phyloP scores from a whole-genome alignment of 768 basidiomycete species.

The Fomitopsis pulvina region DNA sequence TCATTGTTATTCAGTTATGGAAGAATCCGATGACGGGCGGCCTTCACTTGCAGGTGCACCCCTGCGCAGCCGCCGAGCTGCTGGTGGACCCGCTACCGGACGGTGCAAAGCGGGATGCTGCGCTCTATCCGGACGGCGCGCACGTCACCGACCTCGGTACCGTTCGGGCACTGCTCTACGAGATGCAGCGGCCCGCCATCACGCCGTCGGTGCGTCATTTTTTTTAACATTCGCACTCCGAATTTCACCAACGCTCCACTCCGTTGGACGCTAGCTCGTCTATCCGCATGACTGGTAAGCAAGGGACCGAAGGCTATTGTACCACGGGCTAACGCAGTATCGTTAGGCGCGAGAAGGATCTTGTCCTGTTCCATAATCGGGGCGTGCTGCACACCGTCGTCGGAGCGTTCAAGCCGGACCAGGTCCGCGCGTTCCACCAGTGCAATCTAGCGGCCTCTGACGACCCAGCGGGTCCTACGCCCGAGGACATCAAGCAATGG shows the following conservation, averaged over 20 bases:
- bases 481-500: slow-evolving; percentile 60
- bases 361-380: slow-evolving; percentile 84
- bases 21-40: slow-evolving; percentile 84
- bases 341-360: slow-evolving; percentile 50
- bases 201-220: slow-evolving; percentile 53
- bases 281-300: slow-evolving; percentile 86
- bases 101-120: slow-evolving; percentile 47
- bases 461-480: slow-evolving; percentile 59
- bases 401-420: slow-evolving; percentile 60
- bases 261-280: slow-evolving; percentile 63
- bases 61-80: slow-evolving; percentile 64
- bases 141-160: slow-evolving; percentile 65
- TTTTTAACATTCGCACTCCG: background rate
- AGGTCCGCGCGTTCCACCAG: slow-evolving; percentile 75
- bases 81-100: slow-evolving; percentile 67
- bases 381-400: slow-evolving; percentile 77
- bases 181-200: slow-evolving; percentile 86
- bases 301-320: no score
- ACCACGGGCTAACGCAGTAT: background rate
- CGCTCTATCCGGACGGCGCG: slow-evolving; percentile 80
- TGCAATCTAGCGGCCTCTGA: slow-evolving; percentile 83
- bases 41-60: slow-evolving; percentile 89
- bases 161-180: slow-evolving; percentile 71
- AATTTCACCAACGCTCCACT: background rate
- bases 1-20: slow-evolving; percentile 79